A percentile compares a stretch with the other conserved stretches of the same genome.
Evolutionary conservation across 805 yeast species (phyloP).

Genomic region (Saturnispora besseyi): DNA sequence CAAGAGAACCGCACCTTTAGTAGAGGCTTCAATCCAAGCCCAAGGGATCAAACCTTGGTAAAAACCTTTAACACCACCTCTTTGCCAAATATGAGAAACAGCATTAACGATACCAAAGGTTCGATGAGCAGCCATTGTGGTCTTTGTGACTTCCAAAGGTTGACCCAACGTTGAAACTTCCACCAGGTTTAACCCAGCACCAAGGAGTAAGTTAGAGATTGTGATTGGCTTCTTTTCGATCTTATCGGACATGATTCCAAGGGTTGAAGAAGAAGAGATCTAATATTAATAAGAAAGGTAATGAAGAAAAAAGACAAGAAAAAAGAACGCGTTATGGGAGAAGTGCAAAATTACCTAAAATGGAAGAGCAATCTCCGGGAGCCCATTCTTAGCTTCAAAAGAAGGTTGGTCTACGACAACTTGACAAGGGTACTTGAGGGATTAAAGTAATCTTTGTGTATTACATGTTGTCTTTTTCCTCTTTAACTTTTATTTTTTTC

Average conservation of each 20-base stretch:
- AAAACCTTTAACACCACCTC: constrained; percentile 90
- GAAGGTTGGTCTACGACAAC: too few species aligned
- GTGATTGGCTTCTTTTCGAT: constrained; percentile 73
- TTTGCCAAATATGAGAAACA: constrained; percentile 69
- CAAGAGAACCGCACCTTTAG: constrained; percentile 92
- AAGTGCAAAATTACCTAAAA: neutral
- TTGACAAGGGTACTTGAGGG: too few species aligned
- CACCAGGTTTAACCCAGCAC: constrained; percentile 86
- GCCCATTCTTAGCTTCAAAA: too few species aligned
- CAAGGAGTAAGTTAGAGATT: constrained; percentile 81
- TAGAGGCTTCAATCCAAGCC: constrained; percentile 99
- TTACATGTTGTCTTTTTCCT: too few species aligned
- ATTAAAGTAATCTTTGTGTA: too few species aligned
- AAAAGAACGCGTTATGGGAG: neutral
- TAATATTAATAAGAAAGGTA: neutral
- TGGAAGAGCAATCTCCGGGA: neutral
- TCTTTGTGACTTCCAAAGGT: constrained; percentile 91
- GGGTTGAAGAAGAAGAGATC: neutral
- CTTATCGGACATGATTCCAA: constrained; percentile 9
- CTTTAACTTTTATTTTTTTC: too few species aligned
- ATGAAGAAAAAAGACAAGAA: neutral
- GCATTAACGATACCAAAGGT: constrained; percentile 58
- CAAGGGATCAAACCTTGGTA: constrained; percentile 98
- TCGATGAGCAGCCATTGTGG: constrained; percentile 98
- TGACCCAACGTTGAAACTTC: constrained; percentile 95